These are phyloP conservation scores for Ogataea sp. DNA, from an alignment of 805 yeast genomes.

Conservation along the genomic window DNA sequence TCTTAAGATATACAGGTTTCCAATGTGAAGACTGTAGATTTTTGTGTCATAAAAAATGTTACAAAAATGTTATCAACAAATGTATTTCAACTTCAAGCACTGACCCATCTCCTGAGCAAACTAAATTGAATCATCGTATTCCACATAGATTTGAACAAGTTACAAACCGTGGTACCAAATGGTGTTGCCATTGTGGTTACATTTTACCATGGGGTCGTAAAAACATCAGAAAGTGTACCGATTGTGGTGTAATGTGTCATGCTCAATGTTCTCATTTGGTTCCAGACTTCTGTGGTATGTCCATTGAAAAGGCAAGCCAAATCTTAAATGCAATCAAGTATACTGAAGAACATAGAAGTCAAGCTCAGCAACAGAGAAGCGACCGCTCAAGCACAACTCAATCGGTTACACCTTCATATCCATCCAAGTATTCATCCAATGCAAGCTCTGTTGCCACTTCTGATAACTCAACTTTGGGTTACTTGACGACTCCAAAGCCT, in stretches of 20 bases:
- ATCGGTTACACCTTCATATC: too few relatives aligned
- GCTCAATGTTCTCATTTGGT: conserved; percentile 87
- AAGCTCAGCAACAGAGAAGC: conserved; percentile 2
- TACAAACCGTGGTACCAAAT: conserved; percentile 89
- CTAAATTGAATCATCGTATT: conserved; percentile 86
- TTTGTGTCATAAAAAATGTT: conserved; percentile 75
- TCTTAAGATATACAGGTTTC: conserved; percentile 76
- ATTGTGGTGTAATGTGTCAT: conserved; percentile 94
- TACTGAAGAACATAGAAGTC: conserved; percentile 38
- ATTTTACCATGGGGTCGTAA: conserved; percentile 92
- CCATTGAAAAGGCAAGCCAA: conserved; percentile 93
- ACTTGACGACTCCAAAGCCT: conserved; percentile 1
- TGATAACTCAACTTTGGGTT: neutral
- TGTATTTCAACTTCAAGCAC: conserved; percentile 73
- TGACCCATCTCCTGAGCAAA: conserved; percentile 63
- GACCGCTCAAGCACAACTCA: too few relatives aligned
- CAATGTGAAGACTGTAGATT: conserved; percentile 83
- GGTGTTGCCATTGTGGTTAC: conserved; percentile 99
- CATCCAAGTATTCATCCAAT: conserved; percentile 1
- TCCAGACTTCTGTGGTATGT: conserved; percentile 98
- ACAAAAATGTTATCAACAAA: conserved; percentile 71
- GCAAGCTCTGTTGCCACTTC: neutral
- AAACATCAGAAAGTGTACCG: conserved; percentile 85
- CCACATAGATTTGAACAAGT: conserved; percentile 96
- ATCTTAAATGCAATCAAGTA: conserved; percentile 77